Conservation (phyloP, 192 early-diverging fungal species). For the Helicostylum pulchrum region DNA sequence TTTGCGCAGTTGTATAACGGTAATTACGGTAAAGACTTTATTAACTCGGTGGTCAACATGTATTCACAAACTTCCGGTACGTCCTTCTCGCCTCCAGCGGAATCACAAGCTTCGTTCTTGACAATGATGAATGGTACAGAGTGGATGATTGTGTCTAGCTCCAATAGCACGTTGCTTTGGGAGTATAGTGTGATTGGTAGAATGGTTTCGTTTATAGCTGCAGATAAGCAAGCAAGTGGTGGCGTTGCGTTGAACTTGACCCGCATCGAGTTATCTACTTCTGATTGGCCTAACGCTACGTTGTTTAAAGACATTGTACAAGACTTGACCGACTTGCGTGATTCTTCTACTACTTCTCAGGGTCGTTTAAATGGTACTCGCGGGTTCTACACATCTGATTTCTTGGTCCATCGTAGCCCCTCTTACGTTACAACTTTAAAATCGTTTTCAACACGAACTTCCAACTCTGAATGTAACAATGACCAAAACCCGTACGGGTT, state of each 20-base stretch:
- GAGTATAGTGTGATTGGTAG: slow-evolving; percentile 26
- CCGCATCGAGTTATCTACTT: slow-evolving; percentile 3
- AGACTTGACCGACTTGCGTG: neutral
- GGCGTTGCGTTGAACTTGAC: slow-evolving; percentile 20
- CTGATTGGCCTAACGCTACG: slow-evolving; percentile 13
- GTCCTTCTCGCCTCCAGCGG: slow-evolving; percentile 5
- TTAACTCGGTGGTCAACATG: slow-evolving; percentile 8
- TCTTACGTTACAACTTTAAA: slow-evolving; percentile 23
- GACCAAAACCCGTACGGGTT: slow-evolving; percentile 27
- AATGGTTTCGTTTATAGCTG: slow-evolving; percentile 24
- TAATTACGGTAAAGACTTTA: slow-evolving; percentile 30
- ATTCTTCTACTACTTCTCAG: neutral
- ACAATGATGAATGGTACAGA: slow-evolving; percentile 23
- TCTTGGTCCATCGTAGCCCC: slow-evolving; percentile 20
- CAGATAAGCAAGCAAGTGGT: slow-evolving; percentile 15
- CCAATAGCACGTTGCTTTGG: slow-evolving; percentile 7
- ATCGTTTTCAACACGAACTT: slow-evolving; percentile 30
- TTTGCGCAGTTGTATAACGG: slow-evolving; percentile 21
- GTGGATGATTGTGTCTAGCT: slow-evolving; percentile 23
- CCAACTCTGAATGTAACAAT: slow-evolving; percentile 29
- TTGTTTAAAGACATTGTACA: slow-evolving; percentile 3
- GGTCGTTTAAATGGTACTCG: slow-evolving; percentile 13
- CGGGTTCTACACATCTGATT: slow-evolving; percentile 14
- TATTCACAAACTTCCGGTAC: slow-evolving; percentile 15
- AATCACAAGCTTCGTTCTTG: slow-evolving; percentile 11